Conservation (phyloP, 495 filamentous ascomycete genomes). For the Penicillium canescens region DNA sequence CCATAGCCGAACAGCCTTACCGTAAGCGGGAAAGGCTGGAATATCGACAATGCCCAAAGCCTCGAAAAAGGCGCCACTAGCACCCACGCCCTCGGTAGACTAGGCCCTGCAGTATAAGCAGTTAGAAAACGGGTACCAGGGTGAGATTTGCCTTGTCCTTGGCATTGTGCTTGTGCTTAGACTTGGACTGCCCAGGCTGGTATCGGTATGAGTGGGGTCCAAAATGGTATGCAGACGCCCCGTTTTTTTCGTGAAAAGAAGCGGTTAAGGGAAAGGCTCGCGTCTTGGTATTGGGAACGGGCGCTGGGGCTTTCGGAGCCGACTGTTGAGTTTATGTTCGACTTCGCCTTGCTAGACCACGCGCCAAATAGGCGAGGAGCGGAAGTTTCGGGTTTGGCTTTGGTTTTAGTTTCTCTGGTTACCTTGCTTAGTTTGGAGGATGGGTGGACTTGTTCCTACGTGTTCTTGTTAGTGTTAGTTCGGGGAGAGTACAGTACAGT, state of each 20-base stretch:
- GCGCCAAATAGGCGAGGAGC: slow-evolving; percentile 6
- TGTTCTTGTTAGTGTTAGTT: too few species aligned
- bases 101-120: too few species aligned
- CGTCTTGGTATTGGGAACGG: slow-evolving; percentile 15
- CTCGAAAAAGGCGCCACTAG: too few species aligned
- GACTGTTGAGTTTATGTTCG: background rate
- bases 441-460: too few species aligned
- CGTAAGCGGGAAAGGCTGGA: background rate
- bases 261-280: slow-evolving; percentile 27
- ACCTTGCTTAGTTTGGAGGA: background rate
- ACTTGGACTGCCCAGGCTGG: too few species aligned
- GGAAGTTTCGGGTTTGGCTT: background rate
- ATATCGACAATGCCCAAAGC: background rate
- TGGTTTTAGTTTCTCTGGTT: background rate
- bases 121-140: too few species aligned
- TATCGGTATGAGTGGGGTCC: background rate
- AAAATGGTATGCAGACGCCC: background rate
- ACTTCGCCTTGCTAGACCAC: background rate
- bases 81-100: too few species aligned
- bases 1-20: background rate
- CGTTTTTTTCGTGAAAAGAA: slow-evolving; percentile 20
- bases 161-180: background rate
- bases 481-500: too few species aligned
- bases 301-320: slow-evolving; percentile 1
- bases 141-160: background rate